Conservation (phyloP, 2,329 filamentous ascomycete genomes). For the Zymoseptoria crescenta region DNA sequence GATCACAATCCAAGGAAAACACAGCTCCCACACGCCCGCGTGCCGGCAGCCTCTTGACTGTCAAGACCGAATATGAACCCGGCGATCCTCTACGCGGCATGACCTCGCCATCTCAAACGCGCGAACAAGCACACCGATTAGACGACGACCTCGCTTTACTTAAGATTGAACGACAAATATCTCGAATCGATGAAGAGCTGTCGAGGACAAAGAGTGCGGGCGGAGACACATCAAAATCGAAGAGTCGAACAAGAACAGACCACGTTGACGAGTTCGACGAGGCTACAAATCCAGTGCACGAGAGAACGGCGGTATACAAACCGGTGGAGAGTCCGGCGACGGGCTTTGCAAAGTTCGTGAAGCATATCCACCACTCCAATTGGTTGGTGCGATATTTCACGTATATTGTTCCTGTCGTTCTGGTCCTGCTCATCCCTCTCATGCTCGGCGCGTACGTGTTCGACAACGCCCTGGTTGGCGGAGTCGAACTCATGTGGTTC, state of each 20-base stretch:
- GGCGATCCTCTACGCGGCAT: constrained; percentile 24
- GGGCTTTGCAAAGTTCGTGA: constrained; percentile 56
- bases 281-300: constrained; percentile 61
- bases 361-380: constrained; percentile 56
- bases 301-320: constrained; percentile 57
- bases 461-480: constrained; percentile 53
- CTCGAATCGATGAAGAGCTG: constrained; percentile 32
- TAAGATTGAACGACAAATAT: constrained; percentile 55
- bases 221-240: constrained; percentile 43
- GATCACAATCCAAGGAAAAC: constrained; percentile 5
- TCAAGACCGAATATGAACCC: constrained; percentile 37
- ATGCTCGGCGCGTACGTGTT: constrained; percentile 56
- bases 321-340: constrained; percentile 56
- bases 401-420: constrained; percentile 59
- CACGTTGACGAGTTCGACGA: constrained; percentile 59
- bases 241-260: constrained; percentile 46
- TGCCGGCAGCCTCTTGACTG: constrained; percentile 38
- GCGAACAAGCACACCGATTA: constrained; percentile 53
- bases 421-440: constrained; percentile 60
- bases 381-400: constrained; percentile 62
- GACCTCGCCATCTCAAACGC: constrained; percentile 47
- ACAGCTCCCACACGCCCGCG: constrained; percentile 12
- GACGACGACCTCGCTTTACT: constrained; percentile 60
- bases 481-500: constrained; percentile 79
- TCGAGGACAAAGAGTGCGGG: constrained; percentile 26